phyloP scores from a whole-genome alignment of 345 rosid genomes.

The Populus nigra region DNA sequence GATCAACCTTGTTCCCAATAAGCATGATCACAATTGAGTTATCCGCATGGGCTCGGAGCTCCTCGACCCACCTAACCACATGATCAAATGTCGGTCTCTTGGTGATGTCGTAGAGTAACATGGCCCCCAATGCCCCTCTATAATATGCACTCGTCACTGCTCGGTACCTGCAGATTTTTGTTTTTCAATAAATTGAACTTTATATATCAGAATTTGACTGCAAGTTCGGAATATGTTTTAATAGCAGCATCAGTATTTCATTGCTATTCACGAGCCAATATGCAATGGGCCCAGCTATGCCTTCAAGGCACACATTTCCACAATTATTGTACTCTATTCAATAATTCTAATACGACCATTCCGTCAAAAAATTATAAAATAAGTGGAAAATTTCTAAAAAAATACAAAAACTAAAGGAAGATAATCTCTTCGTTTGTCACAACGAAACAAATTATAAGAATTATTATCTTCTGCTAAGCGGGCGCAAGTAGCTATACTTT shows the following conservation, averaged over 20 bases:
- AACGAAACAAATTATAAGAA: no score
- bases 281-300: background rate
- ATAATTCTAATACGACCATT: no score
- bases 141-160: constrained; percentile 82
- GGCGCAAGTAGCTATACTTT: background rate
- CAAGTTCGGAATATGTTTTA: background rate
- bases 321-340: background rate
- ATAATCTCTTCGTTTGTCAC: background rate
- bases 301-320: background rate
- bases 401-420: no score
- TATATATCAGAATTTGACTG: background rate
- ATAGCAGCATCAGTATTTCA: background rate
- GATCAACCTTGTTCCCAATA: constrained; percentile 81
- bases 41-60: constrained; percentile 63
- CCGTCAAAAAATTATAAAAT: no score
- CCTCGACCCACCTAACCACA: constrained; percentile 26
- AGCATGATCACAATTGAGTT: constrained; percentile 65
- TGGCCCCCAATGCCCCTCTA: constrained; percentile 73
- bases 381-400: no score
- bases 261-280: background rate
- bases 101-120: constrained; percentile 74
- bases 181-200: background rate
- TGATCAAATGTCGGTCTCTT: constrained; percentile 53
- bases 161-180: constrained; percentile 47
- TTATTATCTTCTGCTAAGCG: background rate